These are phyloP conservation scores for Kalanchoe fedtschenkoi DNA, from an alignment of 164 flowering plant genomes.

Conservation along the genomic window DNA sequence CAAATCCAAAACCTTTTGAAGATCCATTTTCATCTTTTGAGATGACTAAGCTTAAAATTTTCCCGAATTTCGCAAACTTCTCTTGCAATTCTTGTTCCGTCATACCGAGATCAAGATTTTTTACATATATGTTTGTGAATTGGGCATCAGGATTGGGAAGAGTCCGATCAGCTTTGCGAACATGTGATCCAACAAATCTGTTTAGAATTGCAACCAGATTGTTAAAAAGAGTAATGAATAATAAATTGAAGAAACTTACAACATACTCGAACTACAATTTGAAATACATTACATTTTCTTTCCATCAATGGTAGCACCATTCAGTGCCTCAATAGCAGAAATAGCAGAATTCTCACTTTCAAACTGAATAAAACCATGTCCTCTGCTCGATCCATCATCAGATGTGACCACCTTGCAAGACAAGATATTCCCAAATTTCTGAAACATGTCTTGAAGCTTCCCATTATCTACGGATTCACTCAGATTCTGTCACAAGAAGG, in stretches of 20 bases:
- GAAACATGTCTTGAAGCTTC: slow-evolving; percentile 54
- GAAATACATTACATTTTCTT: slow-evolving; percentile 46
- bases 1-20: slow-evolving; percentile 91
- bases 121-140: slow-evolving; percentile 70
- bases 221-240: background rate
- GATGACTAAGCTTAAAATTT: slow-evolving; percentile 42
- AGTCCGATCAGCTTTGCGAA: slow-evolving; percentile 53
- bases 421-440: slow-evolving; percentile 50
- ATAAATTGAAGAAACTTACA: background rate
- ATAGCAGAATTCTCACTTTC: slow-evolving; percentile 61
- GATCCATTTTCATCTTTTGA: slow-evolving; percentile 50
- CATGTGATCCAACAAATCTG: slow-evolving; percentile 63
- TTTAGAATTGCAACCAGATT: background rate
- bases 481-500: slow-evolving; percentile 43
- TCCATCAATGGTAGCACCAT: slow-evolving; percentile 41
- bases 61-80: slow-evolving; percentile 68
- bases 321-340: slow-evolving; percentile 50
- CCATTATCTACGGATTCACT: slow-evolving; percentile 43
- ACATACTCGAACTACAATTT: background rate
- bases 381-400: slow-evolving; percentile 79
- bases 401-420: slow-evolving; percentile 68
- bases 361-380: slow-evolving; percentile 87
- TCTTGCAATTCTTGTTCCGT: slow-evolving; percentile 48
- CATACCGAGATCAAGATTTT: slow-evolving; percentile 58
- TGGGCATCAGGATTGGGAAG: slow-evolving; percentile 38